Evolutionary conservation across 306 rosid genomes (phyloP).

Genomic region (Cucumis cinereus): DNA sequence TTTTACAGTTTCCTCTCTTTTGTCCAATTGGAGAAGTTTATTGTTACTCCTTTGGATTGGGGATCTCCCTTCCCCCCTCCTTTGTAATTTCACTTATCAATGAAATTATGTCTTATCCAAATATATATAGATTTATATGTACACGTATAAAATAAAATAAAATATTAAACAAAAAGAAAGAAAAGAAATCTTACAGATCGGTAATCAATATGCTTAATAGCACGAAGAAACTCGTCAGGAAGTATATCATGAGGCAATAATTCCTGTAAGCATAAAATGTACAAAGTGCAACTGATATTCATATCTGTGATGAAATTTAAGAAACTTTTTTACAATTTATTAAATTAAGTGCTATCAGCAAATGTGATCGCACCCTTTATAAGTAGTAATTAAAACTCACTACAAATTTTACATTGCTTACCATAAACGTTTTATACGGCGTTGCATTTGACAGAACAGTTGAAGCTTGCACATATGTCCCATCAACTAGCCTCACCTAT

Average conservation of each 20-base stretch:
- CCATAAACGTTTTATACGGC: constrained; percentile 80
- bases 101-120: not conserved
- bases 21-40: not conserved
- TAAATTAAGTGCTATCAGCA: not conserved
- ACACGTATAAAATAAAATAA: too few relatives aligned
- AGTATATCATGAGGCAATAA: constrained; percentile 49
- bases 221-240: constrained; percentile 53
- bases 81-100: not conserved
- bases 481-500: constrained; percentile 74
- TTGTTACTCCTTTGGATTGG: not conserved
- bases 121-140: too few relatives aligned
- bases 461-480: constrained; percentile 63
- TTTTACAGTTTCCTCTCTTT: not conserved
- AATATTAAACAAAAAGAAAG: not conserved
- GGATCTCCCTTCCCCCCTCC: not conserved
- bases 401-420: constrained; percentile 13
- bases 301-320: not conserved
- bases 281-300: not conserved
- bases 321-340: not conserved
- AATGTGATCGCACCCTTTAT: not conserved
- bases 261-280: constrained; percentile 38
- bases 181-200: constrained; percentile 56
- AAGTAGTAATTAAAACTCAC: not conserved
- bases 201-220: constrained; percentile 72
- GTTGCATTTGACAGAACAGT: constrained; percentile 83